Conservation (phyloP, 129 eudicot genomes). For the Lactuca sativa region DNA sequence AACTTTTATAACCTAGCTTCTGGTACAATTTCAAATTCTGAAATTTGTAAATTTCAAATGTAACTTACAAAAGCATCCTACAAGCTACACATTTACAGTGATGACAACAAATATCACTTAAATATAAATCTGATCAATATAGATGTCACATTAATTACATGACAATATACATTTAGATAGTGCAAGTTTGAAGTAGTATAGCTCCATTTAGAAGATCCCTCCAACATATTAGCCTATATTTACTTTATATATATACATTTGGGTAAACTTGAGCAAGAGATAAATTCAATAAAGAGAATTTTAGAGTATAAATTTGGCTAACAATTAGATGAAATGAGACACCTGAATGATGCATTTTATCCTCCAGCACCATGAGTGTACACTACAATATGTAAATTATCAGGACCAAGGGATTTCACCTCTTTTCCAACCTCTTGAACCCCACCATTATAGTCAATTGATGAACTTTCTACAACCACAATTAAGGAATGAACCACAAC, state of each 20-base stretch:
- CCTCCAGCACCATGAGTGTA: too few relatives aligned
- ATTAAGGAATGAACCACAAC: too few relatives aligned
- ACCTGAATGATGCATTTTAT: too few relatives aligned
- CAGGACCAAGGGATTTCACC: too few relatives aligned
- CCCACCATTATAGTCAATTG: too few relatives aligned
- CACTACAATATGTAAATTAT: too few relatives aligned
- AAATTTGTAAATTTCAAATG: background rate
- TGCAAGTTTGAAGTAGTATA: slow-evolving; percentile 3
- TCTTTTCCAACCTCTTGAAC: too few relatives aligned
- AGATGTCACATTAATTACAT: background rate
- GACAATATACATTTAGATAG: background rate
- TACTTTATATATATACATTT: too few relatives aligned
- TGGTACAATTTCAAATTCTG: background rate
- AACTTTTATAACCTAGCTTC: too few relatives aligned
- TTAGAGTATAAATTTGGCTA: background rate
- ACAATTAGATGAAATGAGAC: too few relatives aligned
- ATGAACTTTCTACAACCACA: too few relatives aligned
- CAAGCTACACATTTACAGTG: background rate
- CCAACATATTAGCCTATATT: background rate
- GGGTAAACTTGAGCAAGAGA: background rate
- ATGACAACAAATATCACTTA: slow-evolving; percentile 1
- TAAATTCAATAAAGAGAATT: background rate
- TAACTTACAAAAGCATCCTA: slow-evolving; percentile 6
- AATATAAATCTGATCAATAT: background rate
- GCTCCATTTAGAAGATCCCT: background rate